Conservation (phyloP, 306 rosid genomes). For the Cucumis cinereus region DNA sequence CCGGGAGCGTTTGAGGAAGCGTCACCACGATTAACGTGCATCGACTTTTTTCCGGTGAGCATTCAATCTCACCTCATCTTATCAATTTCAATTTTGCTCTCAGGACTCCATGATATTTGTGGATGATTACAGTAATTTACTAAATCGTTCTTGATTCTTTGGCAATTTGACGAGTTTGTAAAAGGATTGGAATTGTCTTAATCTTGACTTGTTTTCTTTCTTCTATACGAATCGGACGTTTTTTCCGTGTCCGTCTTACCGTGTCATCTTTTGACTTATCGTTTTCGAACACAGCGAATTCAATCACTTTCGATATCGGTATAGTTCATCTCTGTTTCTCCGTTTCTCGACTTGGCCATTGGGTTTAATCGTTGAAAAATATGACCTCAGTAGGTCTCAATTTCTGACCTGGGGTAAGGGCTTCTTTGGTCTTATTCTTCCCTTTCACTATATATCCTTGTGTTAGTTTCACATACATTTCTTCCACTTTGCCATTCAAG, state of each 20-base stretch:
- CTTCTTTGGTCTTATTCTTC: neutral
- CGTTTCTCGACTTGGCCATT: neutral
- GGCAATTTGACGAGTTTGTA: neutral
- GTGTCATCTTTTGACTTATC: neutral
- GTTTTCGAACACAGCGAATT: neutral
- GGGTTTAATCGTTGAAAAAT: neutral
- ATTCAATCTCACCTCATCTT: neutral
- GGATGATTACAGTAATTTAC: neutral
- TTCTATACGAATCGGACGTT: neutral
- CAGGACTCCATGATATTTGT: neutral
- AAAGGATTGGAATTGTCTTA: neutral
- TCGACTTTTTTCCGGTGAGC: neutral
- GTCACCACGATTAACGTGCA: constrained; percentile 13
- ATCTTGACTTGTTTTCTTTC: neutral
- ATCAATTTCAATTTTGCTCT: neutral
- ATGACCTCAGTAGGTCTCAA: neutral
- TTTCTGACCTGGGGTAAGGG: neutral
- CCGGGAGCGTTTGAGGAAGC: constrained; percentile 23
- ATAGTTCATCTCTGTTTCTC: neutral
- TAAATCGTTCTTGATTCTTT: neutral
- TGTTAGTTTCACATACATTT: neutral
- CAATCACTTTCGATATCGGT: neutral
- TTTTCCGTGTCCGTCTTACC: neutral
- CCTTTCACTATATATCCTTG: neutral
- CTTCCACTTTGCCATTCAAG: neutral